These are phyloP conservation scores for Candida succiphila DNA, from an alignment of 805 yeast species.

Conservation along the genomic window DNA sequence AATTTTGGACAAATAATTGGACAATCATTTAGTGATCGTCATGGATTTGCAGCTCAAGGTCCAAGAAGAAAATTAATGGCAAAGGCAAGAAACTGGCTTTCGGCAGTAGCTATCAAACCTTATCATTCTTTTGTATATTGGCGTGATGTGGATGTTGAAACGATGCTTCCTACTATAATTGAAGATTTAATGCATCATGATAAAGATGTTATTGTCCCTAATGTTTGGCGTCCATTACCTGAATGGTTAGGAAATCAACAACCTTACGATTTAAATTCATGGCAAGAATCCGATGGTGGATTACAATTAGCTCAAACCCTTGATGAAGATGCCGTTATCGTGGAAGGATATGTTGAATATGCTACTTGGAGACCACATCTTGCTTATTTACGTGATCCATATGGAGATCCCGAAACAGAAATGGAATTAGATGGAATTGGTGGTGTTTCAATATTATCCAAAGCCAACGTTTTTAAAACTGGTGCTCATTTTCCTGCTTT, in stretches of 20 bases:
- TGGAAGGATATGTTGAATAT: conserved; percentile 94
- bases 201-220: conserved; percentile 89
- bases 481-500: conserved; percentile 97
- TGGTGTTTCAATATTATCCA: conserved; percentile 87
- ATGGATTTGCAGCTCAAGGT: conserved; percentile 94
- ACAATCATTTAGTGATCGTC: conserved; percentile 87
- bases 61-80: conserved; percentile 94
- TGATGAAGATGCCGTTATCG: conserved; percentile 93
- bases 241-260: conserved; percentile 81
- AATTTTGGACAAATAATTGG: conserved; percentile 93
- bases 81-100: conserved; percentile 88
- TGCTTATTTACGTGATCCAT: conserved; percentile 89
- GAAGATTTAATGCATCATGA: conserved; percentile 91
- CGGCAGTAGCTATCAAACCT: conserved; percentile 78
- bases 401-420: conserved; percentile 89
- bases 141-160: conserved; percentile 97
- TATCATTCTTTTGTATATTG: conserved; percentile 94
- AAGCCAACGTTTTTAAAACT: conserved; percentile 73
- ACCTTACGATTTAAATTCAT: conserved; percentile 76
- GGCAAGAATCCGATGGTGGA: conserved; percentile 84
- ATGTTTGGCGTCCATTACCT: conserved; percentile 85
- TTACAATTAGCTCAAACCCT: conserved; percentile 62
- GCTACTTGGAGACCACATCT: conserved; percentile 98
- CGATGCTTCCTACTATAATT: conserved; percentile 71
- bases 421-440: conserved; percentile 96